A percentile compares a stretch with the other conserved stretches of the same genome.
phyloP scores from a whole-genome alignment of 129 eudicot species.

The Escallonia herrerae region DNA sequence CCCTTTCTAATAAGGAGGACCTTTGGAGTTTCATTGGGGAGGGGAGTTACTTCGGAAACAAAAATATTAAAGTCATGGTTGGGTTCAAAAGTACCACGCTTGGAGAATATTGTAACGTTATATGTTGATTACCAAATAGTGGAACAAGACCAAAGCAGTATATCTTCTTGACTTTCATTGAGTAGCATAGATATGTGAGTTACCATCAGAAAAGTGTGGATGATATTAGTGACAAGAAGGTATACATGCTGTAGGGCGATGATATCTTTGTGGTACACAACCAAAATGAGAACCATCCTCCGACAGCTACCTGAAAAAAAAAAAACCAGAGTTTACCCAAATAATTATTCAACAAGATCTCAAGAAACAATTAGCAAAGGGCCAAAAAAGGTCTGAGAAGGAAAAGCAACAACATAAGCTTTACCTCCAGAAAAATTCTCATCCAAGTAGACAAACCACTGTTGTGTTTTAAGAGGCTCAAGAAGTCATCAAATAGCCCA shows the following conservation, averaged over 20 bases:
- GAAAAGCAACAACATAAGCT: slow-evolving; percentile 6
- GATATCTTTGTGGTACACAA: slow-evolving; percentile 52
- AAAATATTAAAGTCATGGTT: too few relatives aligned
- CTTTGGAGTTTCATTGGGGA: too few relatives aligned
- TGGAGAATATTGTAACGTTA: too few relatives aligned
- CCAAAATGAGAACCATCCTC: slow-evolving; percentile 78
- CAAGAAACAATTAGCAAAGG: background rate
- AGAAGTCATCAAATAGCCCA: slow-evolving; percentile 66
- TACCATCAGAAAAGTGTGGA: slow-evolving; percentile 53
- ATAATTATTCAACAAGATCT: background rate
- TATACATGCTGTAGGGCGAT: slow-evolving; percentile 98
- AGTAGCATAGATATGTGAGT: slow-evolving; percentile 52
- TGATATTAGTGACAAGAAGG: slow-evolving; percentile 70
- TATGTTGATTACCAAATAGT: background rate
- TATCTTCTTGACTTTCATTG: slow-evolving; percentile 24
- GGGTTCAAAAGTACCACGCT: too few relatives aligned
- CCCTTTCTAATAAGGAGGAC: too few relatives aligned
- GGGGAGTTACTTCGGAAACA: too few relatives aligned
- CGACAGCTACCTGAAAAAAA: slow-evolving; percentile 70
- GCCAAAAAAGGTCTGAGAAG: background rate
- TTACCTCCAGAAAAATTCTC: slow-evolving; percentile 72
- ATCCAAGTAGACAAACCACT: slow-evolving; percentile 44
- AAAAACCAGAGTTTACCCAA: slow-evolving; percentile 3
- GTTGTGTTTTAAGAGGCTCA: slow-evolving; percentile 34
- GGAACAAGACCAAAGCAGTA: background rate